A percentile compares a stretch with the other conserved stretches of the same genome.
Evolutionary conservation across 2,329 filamentous ascomycete species (phyloP).

Genomic region (Stemphylium beticola): DNA sequence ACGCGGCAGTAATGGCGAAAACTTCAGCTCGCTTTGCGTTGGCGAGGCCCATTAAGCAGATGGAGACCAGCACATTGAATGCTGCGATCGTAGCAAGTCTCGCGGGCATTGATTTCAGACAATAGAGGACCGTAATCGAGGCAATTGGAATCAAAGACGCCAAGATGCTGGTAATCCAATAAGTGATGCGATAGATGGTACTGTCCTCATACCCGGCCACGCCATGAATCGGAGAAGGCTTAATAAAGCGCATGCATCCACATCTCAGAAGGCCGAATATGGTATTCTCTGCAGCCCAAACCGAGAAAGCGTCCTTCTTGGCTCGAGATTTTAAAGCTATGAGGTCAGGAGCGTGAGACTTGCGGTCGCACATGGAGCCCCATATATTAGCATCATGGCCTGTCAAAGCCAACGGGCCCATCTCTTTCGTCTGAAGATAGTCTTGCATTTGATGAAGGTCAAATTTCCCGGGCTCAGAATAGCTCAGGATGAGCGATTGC

Average conservation of each 20-base stretch:
- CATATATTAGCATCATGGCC: background rate
- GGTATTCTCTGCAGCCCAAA: background rate
- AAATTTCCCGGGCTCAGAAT: no score
- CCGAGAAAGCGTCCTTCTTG: background rate
- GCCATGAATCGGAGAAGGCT: background rate
- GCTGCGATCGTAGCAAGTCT: background rate
- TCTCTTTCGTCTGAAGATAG: background rate
- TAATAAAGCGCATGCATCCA: background rate
- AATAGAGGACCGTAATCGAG: background rate
- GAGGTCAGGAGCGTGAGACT: background rate
- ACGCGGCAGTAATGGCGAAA: constrained; percentile 7
- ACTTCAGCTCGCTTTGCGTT: background rate
- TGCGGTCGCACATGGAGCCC: background rate
- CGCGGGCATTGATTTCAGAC: background rate
- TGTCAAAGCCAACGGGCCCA: no score
- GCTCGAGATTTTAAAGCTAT: background rate
- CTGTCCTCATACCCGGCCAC: background rate
- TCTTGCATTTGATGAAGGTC: background rate
- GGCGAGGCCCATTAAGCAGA: background rate
- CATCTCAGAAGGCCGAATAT: background rate
- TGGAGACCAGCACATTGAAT: background rate
- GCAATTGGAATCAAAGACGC: constrained; percentile 4
- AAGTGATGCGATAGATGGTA: background rate
- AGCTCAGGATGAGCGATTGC: no score
- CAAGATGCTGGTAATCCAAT: background rate